Evolutionary conservation across 768 basidiomycete species (phyloP).

Genomic region (Leccinum imitatum): DNA sequence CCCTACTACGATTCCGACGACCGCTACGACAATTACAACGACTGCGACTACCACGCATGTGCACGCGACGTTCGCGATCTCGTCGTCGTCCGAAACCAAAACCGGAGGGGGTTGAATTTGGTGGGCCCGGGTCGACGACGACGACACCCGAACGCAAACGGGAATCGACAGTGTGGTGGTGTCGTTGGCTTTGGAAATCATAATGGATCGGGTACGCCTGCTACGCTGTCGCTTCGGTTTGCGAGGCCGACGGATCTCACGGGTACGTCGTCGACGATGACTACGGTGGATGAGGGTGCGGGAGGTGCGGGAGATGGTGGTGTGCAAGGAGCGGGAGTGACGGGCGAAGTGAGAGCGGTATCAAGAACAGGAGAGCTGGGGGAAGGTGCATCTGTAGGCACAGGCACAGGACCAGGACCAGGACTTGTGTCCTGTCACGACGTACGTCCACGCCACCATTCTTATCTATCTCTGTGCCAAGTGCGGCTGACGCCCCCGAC

Average conservation of each 20-base stretch:
- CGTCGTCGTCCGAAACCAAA: background rate
- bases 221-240: conserved; percentile 25
- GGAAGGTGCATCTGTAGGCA: no score
- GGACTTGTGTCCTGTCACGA: background rate
- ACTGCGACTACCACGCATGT: background rate
- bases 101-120: background rate
- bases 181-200: no score
- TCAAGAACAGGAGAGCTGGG: no score
- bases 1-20: background rate
- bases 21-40: no score
- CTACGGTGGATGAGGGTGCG: background rate
- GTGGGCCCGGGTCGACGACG: background rate
- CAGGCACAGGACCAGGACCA: background rate
- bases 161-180: no score
- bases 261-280: background rate
- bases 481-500: background rate
- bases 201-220: background rate
- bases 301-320: background rate
- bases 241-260: conserved; percentile 19
- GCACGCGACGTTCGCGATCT: background rate
- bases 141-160: no score
- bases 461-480: background rate
- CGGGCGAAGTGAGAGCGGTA: background rate
- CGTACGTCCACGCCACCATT: background rate
- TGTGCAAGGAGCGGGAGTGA: background rate